Percentiles rank a stretch among this genome's conserved stretches.
These are phyloP conservation scores for Extremus antarcticus DNA, from an alignment of 495 filamentous ascomycete genomes.

Conservation along the genomic window DNA sequence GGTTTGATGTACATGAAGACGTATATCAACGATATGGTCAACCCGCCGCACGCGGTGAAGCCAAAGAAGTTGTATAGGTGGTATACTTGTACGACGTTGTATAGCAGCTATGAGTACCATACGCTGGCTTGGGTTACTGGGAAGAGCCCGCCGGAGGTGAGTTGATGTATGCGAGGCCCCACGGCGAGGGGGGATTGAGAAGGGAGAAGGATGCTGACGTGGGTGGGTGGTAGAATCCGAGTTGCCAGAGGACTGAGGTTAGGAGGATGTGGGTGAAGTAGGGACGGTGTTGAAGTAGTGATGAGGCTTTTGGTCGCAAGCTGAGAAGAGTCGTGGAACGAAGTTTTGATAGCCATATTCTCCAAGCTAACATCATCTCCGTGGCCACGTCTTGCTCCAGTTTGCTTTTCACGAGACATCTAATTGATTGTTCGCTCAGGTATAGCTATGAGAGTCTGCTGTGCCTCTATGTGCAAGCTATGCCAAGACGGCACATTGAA, in stretches of 20 bases:
- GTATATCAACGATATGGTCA: conserved; percentile 40
- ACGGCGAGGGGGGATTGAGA: not conserved
- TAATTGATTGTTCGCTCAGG: too few species aligned
- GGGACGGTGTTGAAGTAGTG: not conserved
- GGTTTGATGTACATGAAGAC: conserved; percentile 34
- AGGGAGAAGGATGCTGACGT: not conserved
- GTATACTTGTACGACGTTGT: not conserved
- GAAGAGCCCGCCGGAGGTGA: not conserved
- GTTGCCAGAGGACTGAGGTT: not conserved
- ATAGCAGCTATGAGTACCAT: not conserved
- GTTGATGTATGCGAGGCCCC: not conserved
- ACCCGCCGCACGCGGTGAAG: conserved; percentile 10
- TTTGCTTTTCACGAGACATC: too few species aligned
- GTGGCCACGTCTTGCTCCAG: not conserved
- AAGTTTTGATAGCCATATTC: not conserved
- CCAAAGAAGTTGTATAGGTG: not conserved
- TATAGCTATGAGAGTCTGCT: too few species aligned
- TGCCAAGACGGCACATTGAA: not conserved
- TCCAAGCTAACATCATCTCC: not conserved
- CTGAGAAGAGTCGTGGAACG: too few species aligned
- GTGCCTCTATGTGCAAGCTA: not conserved
- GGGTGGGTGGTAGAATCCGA: not conserved
- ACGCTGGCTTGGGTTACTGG: not conserved
- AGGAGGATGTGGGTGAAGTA: not conserved
- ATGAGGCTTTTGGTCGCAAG: too few species aligned